Evolutionary conservation across 768 basidiomycete genomes (phyloP).

Genomic region (Hemileccinum impolitum): DNA sequence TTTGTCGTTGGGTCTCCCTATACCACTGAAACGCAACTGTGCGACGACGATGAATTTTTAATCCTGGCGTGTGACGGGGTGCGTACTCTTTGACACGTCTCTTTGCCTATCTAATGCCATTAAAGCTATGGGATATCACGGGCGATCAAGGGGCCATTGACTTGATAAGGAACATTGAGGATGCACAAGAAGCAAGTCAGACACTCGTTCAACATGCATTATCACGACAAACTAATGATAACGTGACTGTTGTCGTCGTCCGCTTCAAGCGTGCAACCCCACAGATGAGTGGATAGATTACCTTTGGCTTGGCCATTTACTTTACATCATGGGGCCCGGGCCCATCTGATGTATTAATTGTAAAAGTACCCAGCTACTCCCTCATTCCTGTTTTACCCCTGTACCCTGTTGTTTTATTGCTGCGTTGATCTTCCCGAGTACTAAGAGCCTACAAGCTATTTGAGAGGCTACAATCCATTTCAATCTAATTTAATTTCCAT

Average conservation of each 20-base stretch:
- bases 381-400: conserved; percentile 1
- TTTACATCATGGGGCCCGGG: not conserved
- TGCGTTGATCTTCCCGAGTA: not conserved
- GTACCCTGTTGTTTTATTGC: conserved; percentile 1
- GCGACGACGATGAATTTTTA: conserved; percentile 89
- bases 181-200: conserved; percentile 81
- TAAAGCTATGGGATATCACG: conserved; percentile 93
- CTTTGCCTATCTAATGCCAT: conserved; percentile 7
- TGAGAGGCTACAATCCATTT: not conserved
- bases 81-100: conserved; percentile 32
- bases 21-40: conserved; percentile 94
- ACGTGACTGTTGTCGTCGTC: conserved; percentile 88
- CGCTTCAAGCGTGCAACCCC: conserved; percentile 54
- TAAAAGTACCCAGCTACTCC: conserved; percentile 3
- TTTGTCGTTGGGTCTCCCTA: conserved; percentile 98
- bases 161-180: conserved; percentile 63
- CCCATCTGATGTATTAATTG: conserved; percentile 3
- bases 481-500: not conserved
- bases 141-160: conserved; percentile 90
- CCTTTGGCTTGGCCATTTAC: not conserved
- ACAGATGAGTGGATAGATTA: conserved; percentile 12
- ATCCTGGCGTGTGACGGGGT: conserved; percentile 98
- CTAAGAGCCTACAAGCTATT: not conserved
- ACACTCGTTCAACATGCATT: conserved; percentile 83
- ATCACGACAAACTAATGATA: conserved; percentile 87